phyloP scores from a whole-genome alignment of 805 yeast genomes.

The Kodamaea nitidulidarum region DNA sequence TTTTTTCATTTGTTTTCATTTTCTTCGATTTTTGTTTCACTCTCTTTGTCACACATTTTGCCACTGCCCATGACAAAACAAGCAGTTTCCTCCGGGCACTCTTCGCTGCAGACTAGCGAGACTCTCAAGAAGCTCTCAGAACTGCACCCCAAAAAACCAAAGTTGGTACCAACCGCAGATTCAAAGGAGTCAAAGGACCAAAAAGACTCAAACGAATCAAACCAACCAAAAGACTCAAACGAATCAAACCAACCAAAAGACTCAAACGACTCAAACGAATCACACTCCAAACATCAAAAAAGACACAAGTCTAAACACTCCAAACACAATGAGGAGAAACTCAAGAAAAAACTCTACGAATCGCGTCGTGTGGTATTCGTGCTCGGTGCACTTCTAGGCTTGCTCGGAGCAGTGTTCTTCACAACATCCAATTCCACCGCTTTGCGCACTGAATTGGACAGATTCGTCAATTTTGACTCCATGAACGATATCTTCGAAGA shows the following conservation, averaged over 20 bases:
- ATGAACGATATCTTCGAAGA: constrained; percentile 52
- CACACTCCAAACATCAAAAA: too few relatives aligned
- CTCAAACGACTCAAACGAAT: too few relatives aligned
- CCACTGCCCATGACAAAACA: not conserved
- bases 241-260: too few relatives aligned
- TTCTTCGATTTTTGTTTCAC: not conserved
- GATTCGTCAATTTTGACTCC: constrained; percentile 50
- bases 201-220: too few relatives aligned
- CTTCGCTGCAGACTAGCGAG: not conserved
- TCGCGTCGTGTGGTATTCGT: constrained; percentile 59
- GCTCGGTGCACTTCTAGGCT: constrained; percentile 71
- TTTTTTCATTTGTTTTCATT: too few relatives aligned
- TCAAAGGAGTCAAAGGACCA: not conserved
- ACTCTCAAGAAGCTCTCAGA: not conserved
- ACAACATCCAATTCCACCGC: constrained; percentile 37
- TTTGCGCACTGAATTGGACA: constrained; percentile 44
- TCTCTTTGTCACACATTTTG: not conserved
- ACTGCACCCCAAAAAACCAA: not conserved
- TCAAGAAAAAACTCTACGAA: constrained; percentile 32
- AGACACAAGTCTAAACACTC: too few relatives aligned
- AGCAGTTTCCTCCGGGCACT: not conserved
- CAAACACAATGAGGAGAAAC: constrained; percentile 1
- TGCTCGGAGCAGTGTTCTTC: constrained; percentile 58
- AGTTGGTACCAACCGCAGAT: not conserved
- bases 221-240: too few relatives aligned